Conservation (phyloP, 805 yeast genomes). For the Candida arabinofermentans region DNA sequence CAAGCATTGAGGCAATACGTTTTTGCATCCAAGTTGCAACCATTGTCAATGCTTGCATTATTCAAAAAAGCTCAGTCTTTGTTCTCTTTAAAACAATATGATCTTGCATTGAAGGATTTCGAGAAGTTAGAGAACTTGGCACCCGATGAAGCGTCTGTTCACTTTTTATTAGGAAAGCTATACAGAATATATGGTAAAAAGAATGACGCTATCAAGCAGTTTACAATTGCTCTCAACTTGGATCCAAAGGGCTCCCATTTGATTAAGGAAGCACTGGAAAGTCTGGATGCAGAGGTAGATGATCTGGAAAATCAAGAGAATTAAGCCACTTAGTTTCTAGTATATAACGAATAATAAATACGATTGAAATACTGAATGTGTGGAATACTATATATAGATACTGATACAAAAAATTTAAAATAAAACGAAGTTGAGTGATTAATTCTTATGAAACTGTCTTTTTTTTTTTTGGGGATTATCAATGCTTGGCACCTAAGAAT, state of each 20-base stretch:
- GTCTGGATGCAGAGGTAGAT: slow-evolving; percentile 23
- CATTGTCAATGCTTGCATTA: slow-evolving; percentile 77
- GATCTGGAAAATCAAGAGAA: slow-evolving; percentile 10
- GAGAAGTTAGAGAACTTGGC: slow-evolving; percentile 70
- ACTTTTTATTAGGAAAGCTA: slow-evolving; percentile 81
- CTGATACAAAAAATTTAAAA: too few relatives aligned
- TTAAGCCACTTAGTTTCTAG: not conserved
- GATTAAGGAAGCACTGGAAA: slow-evolving; percentile 79
- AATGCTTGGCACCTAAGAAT: slow-evolving; percentile 31
- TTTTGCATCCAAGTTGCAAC: slow-evolving; percentile 79
- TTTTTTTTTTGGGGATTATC: not conserved
- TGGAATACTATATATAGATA: too few relatives aligned
- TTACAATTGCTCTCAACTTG: slow-evolving; percentile 82
- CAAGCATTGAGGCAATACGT: slow-evolving; percentile 80
- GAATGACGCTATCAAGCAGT: slow-evolving; percentile 75
- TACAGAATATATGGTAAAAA: slow-evolving; percentile 73
- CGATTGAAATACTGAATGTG: too few relatives aligned
- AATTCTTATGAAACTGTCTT: not conserved
- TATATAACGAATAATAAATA: not conserved
- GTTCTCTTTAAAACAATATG: slow-evolving; percentile 65
- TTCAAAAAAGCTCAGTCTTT: slow-evolving; percentile 85
- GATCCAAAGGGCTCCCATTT: slow-evolving; percentile 91
- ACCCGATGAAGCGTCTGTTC: slow-evolving; percentile 94
- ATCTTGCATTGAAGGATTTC: slow-evolving; percentile 69
- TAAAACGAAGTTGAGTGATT: too few relatives aligned